Evolutionary conservation across 106 monocot genomes (phyloP).

Genomic region (Dendrobium catenatum): DNA sequence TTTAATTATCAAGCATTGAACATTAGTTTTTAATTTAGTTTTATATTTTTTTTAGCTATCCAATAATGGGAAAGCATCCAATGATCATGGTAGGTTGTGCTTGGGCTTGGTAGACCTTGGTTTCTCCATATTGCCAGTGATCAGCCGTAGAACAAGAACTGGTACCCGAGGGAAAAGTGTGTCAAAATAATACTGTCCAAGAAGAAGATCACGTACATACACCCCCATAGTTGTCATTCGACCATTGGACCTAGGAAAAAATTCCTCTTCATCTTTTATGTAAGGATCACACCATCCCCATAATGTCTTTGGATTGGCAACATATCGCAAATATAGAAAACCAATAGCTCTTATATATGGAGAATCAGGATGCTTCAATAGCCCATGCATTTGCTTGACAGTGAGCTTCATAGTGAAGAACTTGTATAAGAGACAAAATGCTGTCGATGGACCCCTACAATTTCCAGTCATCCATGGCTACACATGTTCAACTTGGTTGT

Average conservation of each 20-base stretch:
- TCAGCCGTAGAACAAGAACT: slow-evolving; percentile 68
- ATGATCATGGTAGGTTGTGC: neutral
- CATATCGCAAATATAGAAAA: slow-evolving; percentile 70
- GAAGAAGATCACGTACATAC: too few species aligned
- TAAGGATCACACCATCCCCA: slow-evolving; percentile 91
- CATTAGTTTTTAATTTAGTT: too few species aligned
- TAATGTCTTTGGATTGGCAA: slow-evolving; percentile 80
- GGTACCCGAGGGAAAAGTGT: slow-evolving; percentile 83
- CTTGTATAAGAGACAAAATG: slow-evolving; percentile 90
- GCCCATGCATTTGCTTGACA: slow-evolving; percentile 82
- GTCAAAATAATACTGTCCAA: slow-evolving; percentile 83
- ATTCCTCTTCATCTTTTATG: slow-evolving; percentile 89
- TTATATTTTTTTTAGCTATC: too few species aligned
- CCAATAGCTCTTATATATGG: slow-evolving; percentile 93
- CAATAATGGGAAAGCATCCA: too few species aligned
- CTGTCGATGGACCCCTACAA: slow-evolving; percentile 85
- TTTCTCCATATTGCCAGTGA: slow-evolving; percentile 52
- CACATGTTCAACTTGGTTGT: slow-evolving; percentile 88
- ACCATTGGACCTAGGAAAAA: slow-evolving; percentile 8
- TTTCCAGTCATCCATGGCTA: slow-evolving; percentile 98
- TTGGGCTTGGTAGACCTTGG: slow-evolving; percentile 68
- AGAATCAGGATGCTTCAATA: slow-evolving; percentile 85
- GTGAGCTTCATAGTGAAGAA: slow-evolving; percentile 94
- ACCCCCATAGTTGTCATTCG: too few species aligned
- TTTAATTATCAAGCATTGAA: too few species aligned